A percentile compares a stretch with the other conserved stretches of the same genome.
Evolutionary conservation across 352 stramenopile species (phyloP).

Genomic region (Vaucheria bursata): DNA sequence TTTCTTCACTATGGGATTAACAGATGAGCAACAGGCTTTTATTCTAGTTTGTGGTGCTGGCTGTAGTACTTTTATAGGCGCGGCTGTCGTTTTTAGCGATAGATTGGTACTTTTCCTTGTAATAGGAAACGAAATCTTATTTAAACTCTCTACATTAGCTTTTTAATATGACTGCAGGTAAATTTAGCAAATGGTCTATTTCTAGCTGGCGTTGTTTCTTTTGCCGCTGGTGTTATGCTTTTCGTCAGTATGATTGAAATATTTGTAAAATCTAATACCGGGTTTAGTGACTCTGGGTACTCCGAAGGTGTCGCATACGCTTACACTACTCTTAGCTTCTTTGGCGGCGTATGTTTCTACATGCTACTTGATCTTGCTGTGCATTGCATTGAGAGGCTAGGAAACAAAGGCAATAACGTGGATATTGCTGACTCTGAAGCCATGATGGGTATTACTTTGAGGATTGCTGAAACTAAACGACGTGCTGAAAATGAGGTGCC

Average conservation of each 20-base stretch:
- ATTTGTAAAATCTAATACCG: constrained; percentile 54
- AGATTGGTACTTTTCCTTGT: constrained; percentile 54
- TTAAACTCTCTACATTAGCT: no score
- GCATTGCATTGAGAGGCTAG: no score
- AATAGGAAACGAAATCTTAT: no score
- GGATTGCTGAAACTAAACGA: no score
- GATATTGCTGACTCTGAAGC: no score
- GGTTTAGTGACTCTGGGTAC: constrained; percentile 51
- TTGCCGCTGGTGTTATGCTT: constrained; percentile 59
- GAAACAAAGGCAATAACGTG: no score
- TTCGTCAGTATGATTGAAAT: constrained; percentile 61
- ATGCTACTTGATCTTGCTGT: constrained; percentile 54
- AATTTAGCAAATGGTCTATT: constrained; percentile 58
- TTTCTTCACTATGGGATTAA: no score
- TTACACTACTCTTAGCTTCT: constrained; percentile 69
- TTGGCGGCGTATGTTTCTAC: constrained; percentile 66
- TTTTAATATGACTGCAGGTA: no score
- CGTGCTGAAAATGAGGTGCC: no score
- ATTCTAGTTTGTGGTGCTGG: constrained; percentile 54
- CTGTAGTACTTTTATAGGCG: constrained; percentile 57
- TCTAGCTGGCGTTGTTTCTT: constrained; percentile 55
- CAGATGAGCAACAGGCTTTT: no score
- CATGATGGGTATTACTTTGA: no score
- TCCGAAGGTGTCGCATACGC: constrained; percentile 59
- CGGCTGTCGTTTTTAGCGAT: constrained; percentile 63